phyloP scores from a whole-genome alignment of 2,329 filamentous ascomycete genomes.

The Aspergillus novoparasiticus region DNA sequence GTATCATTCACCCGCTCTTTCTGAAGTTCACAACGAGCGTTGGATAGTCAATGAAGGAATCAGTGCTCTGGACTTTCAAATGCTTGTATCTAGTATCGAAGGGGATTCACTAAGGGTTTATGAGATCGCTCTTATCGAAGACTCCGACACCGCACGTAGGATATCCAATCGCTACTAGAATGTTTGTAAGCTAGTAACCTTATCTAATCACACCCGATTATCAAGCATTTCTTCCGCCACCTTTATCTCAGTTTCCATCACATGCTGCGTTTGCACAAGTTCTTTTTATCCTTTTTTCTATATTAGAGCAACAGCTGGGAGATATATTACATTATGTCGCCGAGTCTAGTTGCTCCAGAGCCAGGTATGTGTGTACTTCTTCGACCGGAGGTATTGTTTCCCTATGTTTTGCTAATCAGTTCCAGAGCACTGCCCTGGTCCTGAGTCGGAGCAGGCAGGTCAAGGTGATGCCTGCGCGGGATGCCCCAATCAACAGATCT shows the following conservation, averaged over 20 bases:
- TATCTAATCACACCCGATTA: conserved; percentile 24
- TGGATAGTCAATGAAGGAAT: neutral
- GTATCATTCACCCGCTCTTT: neutral
- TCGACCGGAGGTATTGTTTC: neutral
- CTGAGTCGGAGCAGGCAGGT: conserved; percentile 57
- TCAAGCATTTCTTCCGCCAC: conserved; percentile 36
- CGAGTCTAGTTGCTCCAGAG: conserved; percentile 88
- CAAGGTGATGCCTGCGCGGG: conserved; percentile 82
- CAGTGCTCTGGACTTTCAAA: neutral
- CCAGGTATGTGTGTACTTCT: conserved; percentile 57
- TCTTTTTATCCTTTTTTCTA: neutral
- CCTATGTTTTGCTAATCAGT: conserved; percentile 8
- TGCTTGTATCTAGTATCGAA: neutral
- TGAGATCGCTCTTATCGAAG: conserved; percentile 11
- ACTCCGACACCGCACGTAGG: conserved; percentile 24
- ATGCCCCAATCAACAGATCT: conserved; percentile 95
- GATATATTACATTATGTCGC: conserved; percentile 64
- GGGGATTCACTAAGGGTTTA: neutral
- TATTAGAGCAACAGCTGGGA: neutral
- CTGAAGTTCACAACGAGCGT: neutral
- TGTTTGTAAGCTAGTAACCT: conserved; percentile 32
- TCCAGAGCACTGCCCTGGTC: conserved; percentile 87
- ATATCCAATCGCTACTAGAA: conserved; percentile 29
- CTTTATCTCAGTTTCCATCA: conserved; percentile 9
- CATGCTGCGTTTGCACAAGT: neutral